Base-by-base conservation (phyloP, 1,284 basidiomycete genomes). In the Irpex sp. region DNA sequence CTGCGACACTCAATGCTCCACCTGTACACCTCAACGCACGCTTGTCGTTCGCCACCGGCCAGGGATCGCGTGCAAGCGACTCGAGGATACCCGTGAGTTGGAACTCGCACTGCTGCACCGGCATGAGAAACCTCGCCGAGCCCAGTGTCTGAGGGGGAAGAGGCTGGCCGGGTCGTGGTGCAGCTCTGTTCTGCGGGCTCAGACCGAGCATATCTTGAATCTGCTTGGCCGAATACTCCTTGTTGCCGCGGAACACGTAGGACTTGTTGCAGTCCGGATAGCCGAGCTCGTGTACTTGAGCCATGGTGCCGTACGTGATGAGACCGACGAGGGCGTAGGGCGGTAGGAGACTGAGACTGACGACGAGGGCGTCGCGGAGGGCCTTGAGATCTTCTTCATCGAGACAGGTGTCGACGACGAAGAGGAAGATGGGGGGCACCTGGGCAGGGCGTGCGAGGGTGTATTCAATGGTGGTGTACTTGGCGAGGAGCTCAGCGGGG, bases 381-480 rank as follows among this genome's bases (percentile, higher is more conserved):
- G 97, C 95, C 79, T 97, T 97, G 69, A 99, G 83, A 76, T 99
- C 97, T 76, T 99, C 97, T 54, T 97, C 94, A 73, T 98, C 96
- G 70, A 99, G 82, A 76, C 97, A 99, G 36, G 96, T 98, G 77
- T 99, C 97, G 61, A 99, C 91, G 58, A 98, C 96, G 74, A 96
- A 98, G 61, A 99, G 83, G 83, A 99, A 98, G 77, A 98, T 86
- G 64, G 97, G 97, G 0, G 96, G 96, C 61, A 97, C 91, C 71
- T 91, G 94, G 8, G 91, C 94, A 9, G 94, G 92, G 62, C 97
- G 88, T 51, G 92, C 86, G 59, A 99, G 90, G 8, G 96, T 98
- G 81, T 99, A 98, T 80, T 99, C 97, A 79, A 99, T 98, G 15
- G 97, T 99, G 56, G 97, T 98, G 84, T 98, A 98, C 80, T 98